Base-by-base conservation (phyloP, 768 basidiomycete genomes). In the Boletellus ananiceps region DNA sequence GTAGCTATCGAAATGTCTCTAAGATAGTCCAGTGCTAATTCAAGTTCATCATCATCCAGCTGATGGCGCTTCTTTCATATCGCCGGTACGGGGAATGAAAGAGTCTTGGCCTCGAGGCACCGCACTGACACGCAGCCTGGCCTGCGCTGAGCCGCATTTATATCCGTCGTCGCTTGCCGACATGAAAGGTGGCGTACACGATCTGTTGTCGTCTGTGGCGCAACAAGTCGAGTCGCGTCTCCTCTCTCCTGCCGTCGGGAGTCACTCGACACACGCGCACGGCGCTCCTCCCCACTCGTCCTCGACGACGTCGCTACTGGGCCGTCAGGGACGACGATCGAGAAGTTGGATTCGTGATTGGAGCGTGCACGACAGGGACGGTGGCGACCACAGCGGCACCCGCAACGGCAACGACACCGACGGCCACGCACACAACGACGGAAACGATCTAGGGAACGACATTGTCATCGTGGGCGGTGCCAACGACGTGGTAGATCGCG, bases 141-240 rank as follows among this genome's bases (percentile, higher is more conserved):
- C 23, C 23, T 3, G 23, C 23, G 23, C 23, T 23, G 23, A 23
- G 23, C 23, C 23, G 23, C 5, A 23, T 23, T 23, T 23, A 5
- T 23, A 23, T 3, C 19, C 19, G 19, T 19, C 3, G 19, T 19
- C 3, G 23, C 23, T 25, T 25, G 23, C 7, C 29, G 29, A 9
- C 29, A 33, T 19, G n/a, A 43, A 21, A 33, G 27, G 46, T 19
- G 31, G 46, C 31, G 36, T 62, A 19, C 59, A 56, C 49, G 60
- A 53, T 27, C 44, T 63, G 44, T 46, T 57, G 49, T 57, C 61
- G 39, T 47, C 55, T 52, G 50, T 61, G 49, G 57, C 57, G 46
- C 60, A 63, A 21, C 57, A 60, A 40, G 50, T 63, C 51, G 60
- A 59, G 18, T 61, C 57, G 5, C 60, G 51, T 38, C 57, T 62